Base-by-base conservation (phyloP, 2,329 filamentous ascomycete genomes). In the Cercospora beticola region DNA sequence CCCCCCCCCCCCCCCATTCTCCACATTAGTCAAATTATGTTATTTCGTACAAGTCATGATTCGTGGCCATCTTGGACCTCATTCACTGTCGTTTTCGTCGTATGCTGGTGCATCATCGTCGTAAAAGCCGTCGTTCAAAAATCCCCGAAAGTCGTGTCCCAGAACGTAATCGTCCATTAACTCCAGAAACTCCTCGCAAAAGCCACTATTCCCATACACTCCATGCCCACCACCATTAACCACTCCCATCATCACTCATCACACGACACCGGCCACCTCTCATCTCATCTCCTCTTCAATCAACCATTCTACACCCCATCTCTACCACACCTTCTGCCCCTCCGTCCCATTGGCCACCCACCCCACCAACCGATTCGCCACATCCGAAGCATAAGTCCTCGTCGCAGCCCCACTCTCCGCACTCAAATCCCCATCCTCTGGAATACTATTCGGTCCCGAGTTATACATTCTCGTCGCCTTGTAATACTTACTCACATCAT, bases 391-490 rank as follows among this genome's bases (percentile, higher is more conserved):
- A 46, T 71, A 71, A 54, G 52, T 64, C n/a, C 28, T 23, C 33
- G 65, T 67, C 8, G 65, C 60, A 18, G 54, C 56, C 16, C 31
- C 59, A 60, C 59, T 56, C 31, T 59, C 65, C 33, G 66, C 56
- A 52, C 56, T 66, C 54, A 66, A 49, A 49, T 68, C 66, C 9
- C 56, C 28, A 26, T 64, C 9, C 7, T 31, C 56, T 8, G 62
- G 56, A n/a, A 68, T 66, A 23, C 64, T 66, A n/a, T 64, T 36
- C 28, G 64, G 68, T 33, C 83, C 83, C 23, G 81, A 82, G 74
- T 85, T 85, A 77, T 85, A 85, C 46, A 81, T 79, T 43, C 83
- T 78, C 31, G 82, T 81, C 0, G 80, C 83, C 63, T 75, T 78
- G 74, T 84, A 85, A 77, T 79, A 84, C 57, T 80, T 82, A 63